Conservation (phyloP, 345 rosid genomes). For the Stellera chamaejasme region DNA sequence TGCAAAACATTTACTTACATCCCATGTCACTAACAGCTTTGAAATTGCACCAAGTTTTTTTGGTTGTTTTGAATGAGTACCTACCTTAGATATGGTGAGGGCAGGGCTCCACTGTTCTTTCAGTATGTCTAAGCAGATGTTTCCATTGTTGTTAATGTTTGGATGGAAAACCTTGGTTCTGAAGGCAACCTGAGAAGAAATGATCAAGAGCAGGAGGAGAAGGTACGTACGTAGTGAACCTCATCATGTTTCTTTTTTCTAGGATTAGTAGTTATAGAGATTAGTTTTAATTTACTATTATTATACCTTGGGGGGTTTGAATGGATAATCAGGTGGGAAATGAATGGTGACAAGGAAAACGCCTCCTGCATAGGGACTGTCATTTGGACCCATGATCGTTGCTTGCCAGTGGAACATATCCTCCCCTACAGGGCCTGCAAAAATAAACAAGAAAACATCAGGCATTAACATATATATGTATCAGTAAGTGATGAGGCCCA, state of each 20-base stretch:
- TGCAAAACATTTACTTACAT: neutral
- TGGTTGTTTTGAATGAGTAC: neutral
- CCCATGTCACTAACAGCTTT: no score
- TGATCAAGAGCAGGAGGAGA: slow-evolving; percentile 3
- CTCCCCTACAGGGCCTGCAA: slow-evolving; percentile 50
- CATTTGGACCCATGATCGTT: slow-evolving; percentile 58
- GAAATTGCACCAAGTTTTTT: no score
- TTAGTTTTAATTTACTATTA: neutral
- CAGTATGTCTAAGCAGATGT: slow-evolving; percentile 56
- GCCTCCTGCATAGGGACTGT: slow-evolving; percentile 63
- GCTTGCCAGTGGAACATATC: slow-evolving; percentile 79
- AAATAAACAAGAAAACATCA: neutral
- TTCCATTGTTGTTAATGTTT: slow-evolving; percentile 55
- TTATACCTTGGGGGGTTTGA: slow-evolving; percentile 60
- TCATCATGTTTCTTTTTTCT: no score
- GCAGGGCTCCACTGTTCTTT: slow-evolving; percentile 77
- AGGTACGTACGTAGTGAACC: no score
- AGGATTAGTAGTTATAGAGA: neutral
- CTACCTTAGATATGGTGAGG: slow-evolving; percentile 58
- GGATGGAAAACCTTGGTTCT: slow-evolving; percentile 64
- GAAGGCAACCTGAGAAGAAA: slow-evolving; percentile 39
- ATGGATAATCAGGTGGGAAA: slow-evolving; percentile 64
- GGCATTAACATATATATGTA: neutral
- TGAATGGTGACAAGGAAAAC: slow-evolving; percentile 57
- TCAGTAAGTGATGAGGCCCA: neutral